A percentile compares a stretch with the other conserved stretches of the same genome.
Conservation (phyloP, 768 basidiomycete genomes). For the Leccinum boreale region DNA sequence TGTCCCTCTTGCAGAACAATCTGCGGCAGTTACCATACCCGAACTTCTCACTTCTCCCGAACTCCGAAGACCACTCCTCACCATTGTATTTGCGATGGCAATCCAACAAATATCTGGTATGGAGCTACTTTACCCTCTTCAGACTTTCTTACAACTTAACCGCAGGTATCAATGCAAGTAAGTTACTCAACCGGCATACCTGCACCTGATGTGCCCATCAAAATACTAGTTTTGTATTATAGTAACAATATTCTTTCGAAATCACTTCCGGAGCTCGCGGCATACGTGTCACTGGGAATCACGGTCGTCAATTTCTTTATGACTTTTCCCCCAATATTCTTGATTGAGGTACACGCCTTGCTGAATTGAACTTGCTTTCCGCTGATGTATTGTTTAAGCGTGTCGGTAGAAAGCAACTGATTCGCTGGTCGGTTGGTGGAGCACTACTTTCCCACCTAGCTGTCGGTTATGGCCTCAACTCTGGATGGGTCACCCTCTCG, state of each 20-base stretch:
- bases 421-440: constrained; percentile 64
- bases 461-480: constrained; percentile 71
- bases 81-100: constrained; percentile 68
- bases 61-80: constrained; percentile 58
- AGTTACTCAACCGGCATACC: constrained; percentile 2
- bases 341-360: constrained; percentile 64
- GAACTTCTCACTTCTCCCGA: constrained; percentile 51
- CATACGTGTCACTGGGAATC: constrained; percentile 81
- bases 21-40: constrained; percentile 44
- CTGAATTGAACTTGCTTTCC: not conserved
- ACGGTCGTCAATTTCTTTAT: constrained; percentile 75
- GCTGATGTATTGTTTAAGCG: constrained; percentile 41
- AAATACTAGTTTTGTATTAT: constrained; percentile 74
- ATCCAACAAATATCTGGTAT: constrained; percentile 78
- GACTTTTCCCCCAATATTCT: constrained; percentile 79
- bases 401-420: constrained; percentile 66
- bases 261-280: constrained; percentile 73
- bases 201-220: not conserved
- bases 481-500: constrained; percentile 54
- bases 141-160: constrained; percentile 4
- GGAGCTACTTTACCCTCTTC: constrained; percentile 2
- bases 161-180: constrained; percentile 74
- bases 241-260: constrained; percentile 84
- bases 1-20: constrained; percentile 19
- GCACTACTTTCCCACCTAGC: constrained; percentile 61